phyloP scores from a whole-genome alignment of 1,284 basidiomycete species.

The Taiwanofungus camphoratus region DNA sequence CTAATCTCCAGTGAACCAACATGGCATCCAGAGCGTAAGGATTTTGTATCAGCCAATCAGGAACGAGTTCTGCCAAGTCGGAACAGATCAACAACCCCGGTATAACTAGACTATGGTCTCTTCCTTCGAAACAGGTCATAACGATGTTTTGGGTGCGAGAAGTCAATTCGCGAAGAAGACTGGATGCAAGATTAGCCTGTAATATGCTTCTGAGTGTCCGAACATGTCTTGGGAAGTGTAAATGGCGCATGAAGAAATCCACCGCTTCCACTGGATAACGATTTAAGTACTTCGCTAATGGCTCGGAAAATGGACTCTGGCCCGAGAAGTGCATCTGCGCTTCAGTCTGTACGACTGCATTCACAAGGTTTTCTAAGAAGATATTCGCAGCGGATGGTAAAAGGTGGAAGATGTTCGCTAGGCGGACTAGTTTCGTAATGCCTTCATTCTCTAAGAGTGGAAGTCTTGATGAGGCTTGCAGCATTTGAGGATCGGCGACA shows the following conservation, averaged over 20 bases:
- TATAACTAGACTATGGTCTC: conserved; percentile 49
- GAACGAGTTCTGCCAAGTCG: conserved; percentile 67
- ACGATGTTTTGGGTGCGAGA: conserved; percentile 62
- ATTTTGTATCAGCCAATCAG: conserved; percentile 72
- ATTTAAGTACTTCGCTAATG: conserved; percentile 87
- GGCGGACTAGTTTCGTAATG: conserved; percentile 88
- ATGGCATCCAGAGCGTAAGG: conserved; percentile 63
- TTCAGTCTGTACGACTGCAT: conserved; percentile 91
- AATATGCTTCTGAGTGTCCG: conserved; percentile 80
- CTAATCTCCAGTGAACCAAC: conserved; percentile 67
- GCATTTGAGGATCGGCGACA: conserved; percentile 81
- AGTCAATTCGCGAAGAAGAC: conserved; percentile 70
- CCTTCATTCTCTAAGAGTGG: conserved; percentile 87
- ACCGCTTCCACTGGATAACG: conserved; percentile 85
- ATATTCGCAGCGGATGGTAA: conserved; percentile 90
- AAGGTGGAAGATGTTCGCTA: conserved; percentile 97
- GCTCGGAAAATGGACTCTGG: conserved; percentile 91
- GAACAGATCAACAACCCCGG: conserved; percentile 74
- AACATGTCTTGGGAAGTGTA: conserved; percentile 72
- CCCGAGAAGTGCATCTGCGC: conserved; percentile 86
- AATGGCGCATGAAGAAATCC: conserved; percentile 78
- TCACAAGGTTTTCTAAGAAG: conserved; percentile 85
- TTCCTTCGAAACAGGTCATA: conserved; percentile 49
- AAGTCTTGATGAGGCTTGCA: conserved; percentile 73
- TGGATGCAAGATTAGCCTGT: conserved; percentile 71